Evolutionary conservation across 2,329 filamentous ascomycete genomes (phyloP), one percentile per base, ranked within the genome.

Genomic region (Tympanopsis confertula): DNA sequence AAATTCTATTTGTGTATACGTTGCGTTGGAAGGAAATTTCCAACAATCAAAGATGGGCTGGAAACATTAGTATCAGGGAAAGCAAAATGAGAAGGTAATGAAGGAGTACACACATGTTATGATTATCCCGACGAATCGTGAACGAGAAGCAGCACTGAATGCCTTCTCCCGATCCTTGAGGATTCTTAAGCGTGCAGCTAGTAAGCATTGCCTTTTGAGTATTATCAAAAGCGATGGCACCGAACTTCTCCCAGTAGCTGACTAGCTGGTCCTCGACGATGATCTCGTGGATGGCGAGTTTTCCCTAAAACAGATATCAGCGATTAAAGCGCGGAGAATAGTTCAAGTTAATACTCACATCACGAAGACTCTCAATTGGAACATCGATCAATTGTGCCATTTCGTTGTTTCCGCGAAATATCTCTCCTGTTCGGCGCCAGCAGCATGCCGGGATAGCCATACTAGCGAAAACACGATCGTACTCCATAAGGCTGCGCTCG

Each of bases 371-470:
- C 50, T 95, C 89, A 48, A 95, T 88, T 1, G 87, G 86, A 20
- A 95, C 87, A 49, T 88, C 80, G 45, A 98, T 89, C 40, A 98
- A 68, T 59, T 96, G 86, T 5, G 91, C 91, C 89, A 98, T 98
- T 60, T 98, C 91, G 54, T 94, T 94, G 57, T 98, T 98, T 0
- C 89, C 91, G 45, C 91, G 72, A 55, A 94, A 96, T 35, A 98
- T 96, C 63, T 98, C 91, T 7, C 91, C 91, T 0, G 91, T 98
- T 51, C 91, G 73, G 50, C 91, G 74, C 91, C 91, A 98, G 56
- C 89, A 94, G 59, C 91, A 98, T 13, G 91, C 91, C 0, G 91
- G 91, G 44, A 98, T 89, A 2, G 91, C 91, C 91, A 98, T 98
- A 56, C 87, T 94, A 2, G 91, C 91, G 63, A 98, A 98, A 2